These are phyloP conservation scores for Eutrema japonicum DNA, from an alignment of 345 rosid species.

Conservation along the genomic window DNA sequence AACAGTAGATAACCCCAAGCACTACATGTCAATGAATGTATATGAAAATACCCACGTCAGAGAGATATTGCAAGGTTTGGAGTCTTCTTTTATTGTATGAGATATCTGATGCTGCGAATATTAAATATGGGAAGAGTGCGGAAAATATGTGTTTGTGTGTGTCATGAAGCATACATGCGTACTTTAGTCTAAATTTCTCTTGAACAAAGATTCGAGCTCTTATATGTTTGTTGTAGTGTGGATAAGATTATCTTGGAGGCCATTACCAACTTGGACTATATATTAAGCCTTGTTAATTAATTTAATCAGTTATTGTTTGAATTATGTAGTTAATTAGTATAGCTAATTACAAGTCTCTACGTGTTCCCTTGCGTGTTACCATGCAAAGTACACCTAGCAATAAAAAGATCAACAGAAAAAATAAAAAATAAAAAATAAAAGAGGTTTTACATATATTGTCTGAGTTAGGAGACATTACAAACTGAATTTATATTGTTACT, in stretches of 20 bases:
- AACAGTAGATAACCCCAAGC: no score
- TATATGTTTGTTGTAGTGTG: constrained; percentile 59
- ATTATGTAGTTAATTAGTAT: no score
- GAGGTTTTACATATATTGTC: constrained; percentile 9
- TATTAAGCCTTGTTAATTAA: no score
- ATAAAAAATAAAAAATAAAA: not conserved
- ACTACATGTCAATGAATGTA: no score
- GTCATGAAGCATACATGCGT: not conserved
- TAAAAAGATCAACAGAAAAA: not conserved
- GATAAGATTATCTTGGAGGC: constrained; percentile 49
- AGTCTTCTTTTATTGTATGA: not conserved
- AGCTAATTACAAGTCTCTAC: no score
- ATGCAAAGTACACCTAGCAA: not conserved
- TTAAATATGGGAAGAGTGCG: constrained; percentile 1
- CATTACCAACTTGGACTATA: constrained; percentile 47
- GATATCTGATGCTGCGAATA: not conserved
- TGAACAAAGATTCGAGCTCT: constrained; percentile 27
- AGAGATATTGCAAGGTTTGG: constrained; percentile 29
- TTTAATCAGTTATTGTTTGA: no score
- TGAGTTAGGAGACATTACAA: constrained; percentile 27
- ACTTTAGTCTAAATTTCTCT: constrained; percentile 18
- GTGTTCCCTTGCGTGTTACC: no score
- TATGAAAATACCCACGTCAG: no score
- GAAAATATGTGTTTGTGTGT: not conserved
- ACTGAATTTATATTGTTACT: constrained; percentile 24